These are phyloP conservation scores for Lumnitzera littorea DNA, from an alignment of 345 rosid genomes.

Conservation along the genomic window DNA sequence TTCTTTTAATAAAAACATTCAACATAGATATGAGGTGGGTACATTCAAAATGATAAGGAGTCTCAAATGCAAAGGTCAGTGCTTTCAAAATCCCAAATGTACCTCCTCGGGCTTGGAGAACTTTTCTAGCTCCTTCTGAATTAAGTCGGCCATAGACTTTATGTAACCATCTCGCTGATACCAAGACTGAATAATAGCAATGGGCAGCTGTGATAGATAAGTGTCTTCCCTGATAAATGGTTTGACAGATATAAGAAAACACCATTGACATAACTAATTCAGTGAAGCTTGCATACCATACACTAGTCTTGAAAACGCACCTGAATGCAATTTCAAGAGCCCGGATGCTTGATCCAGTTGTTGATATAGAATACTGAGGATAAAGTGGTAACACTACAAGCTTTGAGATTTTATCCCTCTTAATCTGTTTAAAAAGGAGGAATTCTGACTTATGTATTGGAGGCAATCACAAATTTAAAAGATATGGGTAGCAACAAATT, in stretches of 20 bases:
- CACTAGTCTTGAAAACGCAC: slow-evolving; percentile 16
- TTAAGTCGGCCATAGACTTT: slow-evolving; percentile 83
- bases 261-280: background rate
- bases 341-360: slow-evolving; percentile 90
- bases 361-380: slow-evolving; percentile 92
- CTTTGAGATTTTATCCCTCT: slow-evolving; percentile 65
- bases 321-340: slow-evolving; percentile 64
- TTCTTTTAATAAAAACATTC: too few species aligned
- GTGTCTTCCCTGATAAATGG: slow-evolving; percentile 60
- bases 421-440: slow-evolving; percentile 39
- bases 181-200: slow-evolving; percentile 78
- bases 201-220: slow-evolving; percentile 62
- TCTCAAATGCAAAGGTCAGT: background rate
- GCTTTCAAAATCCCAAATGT: slow-evolving; percentile 5
- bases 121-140: slow-evolving; percentile 54
- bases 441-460: background rate
- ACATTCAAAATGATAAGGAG: background rate
- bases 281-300: background rate
- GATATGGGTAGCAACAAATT: too few species aligned
- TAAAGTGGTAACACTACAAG: slow-evolving; percentile 95
- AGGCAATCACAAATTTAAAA: too few species aligned
- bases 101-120: slow-evolving; percentile 80
- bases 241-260: slow-evolving; percentile 8
- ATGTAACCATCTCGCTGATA: slow-evolving; percentile 80
- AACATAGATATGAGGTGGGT: background rate